Evolutionary conservation across 768 basidiomycete genomes (phyloP).

Genomic region (Leccinum boreale): DNA sequence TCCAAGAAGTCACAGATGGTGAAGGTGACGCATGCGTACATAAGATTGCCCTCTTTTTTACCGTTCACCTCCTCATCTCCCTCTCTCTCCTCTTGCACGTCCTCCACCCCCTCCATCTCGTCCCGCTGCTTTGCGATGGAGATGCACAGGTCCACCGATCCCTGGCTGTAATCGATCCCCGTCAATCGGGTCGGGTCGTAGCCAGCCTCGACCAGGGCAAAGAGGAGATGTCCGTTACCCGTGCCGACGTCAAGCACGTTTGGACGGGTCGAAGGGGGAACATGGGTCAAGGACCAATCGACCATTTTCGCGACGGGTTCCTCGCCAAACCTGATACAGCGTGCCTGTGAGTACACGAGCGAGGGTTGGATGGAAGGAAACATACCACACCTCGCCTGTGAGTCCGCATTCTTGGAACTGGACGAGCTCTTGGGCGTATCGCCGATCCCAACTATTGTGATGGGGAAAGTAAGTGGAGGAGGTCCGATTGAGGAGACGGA

Average conservation of each 20-base stretch:
- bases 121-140: constrained; percentile 49
- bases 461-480: not conserved
- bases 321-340: constrained; percentile 66
- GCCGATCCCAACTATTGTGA: constrained; percentile 65
- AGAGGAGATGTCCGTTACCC: constrained; percentile 76
- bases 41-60: not conserved
- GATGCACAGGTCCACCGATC: constrained; percentile 61
- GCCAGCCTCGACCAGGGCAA: constrained; percentile 65
- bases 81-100: too few species aligned
- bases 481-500: not conserved
- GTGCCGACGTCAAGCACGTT: constrained; percentile 72
- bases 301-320: constrained; percentile 79
- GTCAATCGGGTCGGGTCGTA: constrained; percentile 50
- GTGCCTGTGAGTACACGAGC: not conserved
- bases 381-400: constrained; percentile 83
- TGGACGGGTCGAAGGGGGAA: constrained; percentile 46
- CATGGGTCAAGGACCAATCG: constrained; percentile 58
- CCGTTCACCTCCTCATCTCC: constrained; percentile 5
- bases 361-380: not conserved
- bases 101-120: not conserved
- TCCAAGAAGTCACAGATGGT: constrained; percentile 61
- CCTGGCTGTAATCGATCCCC: constrained; percentile 78
- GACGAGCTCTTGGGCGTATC: constrained; percentile 65
- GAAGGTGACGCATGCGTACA: constrained; percentile 42
- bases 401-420: constrained; percentile 79